phyloP scores from a whole-genome alignment of 768 basidiomycete genomes.

The Collybia nuda region DNA sequence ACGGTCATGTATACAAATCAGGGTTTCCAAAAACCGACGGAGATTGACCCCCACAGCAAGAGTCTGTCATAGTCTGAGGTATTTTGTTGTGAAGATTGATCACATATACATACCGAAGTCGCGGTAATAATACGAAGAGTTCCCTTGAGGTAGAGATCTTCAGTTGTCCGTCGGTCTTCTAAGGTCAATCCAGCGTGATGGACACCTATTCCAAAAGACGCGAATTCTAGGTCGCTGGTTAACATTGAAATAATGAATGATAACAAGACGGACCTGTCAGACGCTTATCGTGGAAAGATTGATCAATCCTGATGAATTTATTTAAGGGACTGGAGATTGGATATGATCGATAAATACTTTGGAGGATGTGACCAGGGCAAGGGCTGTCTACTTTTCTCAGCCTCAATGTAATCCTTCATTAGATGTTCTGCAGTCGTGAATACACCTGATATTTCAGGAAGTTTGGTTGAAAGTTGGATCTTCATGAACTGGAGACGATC shows the following conservation, averaged over 20 bases:
- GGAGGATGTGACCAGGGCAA: conserved; percentile 72
- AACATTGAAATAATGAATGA: neutral
- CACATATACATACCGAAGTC: conserved; percentile 65
- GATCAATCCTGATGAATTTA: conserved; percentile 44
- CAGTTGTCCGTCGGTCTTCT: conserved; percentile 72
- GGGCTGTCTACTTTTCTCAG: conserved; percentile 41
- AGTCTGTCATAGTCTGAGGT: conserved; percentile 52
- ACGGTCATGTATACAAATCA: neutral
- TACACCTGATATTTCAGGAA: conserved; percentile 38
- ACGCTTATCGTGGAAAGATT: conserved; percentile 65
- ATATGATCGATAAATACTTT: conserved; percentile 34
- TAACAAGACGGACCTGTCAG: conserved; percentile 50
- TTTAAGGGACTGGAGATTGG: conserved; percentile 2
- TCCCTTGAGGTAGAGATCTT: conserved; percentile 70
- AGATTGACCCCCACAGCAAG: conserved; percentile 96
- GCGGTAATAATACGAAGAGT: conserved; percentile 68
- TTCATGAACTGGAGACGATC: neutral
- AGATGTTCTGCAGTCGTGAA: conserved; percentile 74
- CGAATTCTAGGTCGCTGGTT: conserved; percentile 47
- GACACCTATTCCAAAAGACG: conserved; percentile 75
- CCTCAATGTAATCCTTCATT: conserved; percentile 66
- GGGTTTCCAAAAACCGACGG: conserved; percentile 48
- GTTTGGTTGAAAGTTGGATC: neutral
- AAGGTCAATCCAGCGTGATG: conserved; percentile 88
- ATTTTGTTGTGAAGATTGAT: neutral